Evolutionary conservation across 202 grass and related monocot genomes (phyloP).

Genomic region (Musa balbisiana): DNA sequence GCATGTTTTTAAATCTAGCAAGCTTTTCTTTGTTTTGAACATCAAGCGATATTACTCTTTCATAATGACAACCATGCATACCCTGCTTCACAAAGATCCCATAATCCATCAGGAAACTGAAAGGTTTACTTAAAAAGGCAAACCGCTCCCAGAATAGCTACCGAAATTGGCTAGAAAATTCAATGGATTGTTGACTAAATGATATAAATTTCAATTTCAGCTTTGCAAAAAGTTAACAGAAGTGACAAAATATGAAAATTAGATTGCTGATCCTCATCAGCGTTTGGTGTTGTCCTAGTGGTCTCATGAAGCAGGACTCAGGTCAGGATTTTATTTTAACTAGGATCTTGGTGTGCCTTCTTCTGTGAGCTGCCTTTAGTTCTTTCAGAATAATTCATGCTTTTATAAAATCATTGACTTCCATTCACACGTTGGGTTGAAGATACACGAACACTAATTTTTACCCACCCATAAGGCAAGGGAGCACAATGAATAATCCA

Average conservation of each 20-base stretch:
- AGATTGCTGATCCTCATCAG: no score
- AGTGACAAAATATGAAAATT: no score
- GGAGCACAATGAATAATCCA: no score
- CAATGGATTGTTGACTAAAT: no score
- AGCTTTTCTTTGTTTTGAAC: not conserved
- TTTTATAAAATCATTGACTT: not conserved
- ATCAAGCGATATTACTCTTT: not conserved
- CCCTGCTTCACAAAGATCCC: not conserved
- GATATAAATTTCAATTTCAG: no score
- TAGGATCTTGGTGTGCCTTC: no score
- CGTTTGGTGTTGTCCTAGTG: no score
- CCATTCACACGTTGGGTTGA: no score
- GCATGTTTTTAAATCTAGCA: not conserved
- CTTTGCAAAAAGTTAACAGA: no score
- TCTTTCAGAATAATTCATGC: not conserved
- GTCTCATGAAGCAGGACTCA: not conserved
- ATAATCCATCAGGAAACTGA: not conserved
- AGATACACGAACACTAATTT: no score
- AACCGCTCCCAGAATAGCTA: not conserved
- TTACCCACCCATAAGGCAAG: no score
- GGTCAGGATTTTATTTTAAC: not conserved
- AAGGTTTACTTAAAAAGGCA: not conserved
- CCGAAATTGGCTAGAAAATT: not conserved
- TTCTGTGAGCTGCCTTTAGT: no score
- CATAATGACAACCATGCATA: not conserved